These are phyloP conservation scores for Hypoxylon fragiforme DNA, from an alignment of 495 filamentous ascomycete genomes.

Conservation along the genomic window DNA sequence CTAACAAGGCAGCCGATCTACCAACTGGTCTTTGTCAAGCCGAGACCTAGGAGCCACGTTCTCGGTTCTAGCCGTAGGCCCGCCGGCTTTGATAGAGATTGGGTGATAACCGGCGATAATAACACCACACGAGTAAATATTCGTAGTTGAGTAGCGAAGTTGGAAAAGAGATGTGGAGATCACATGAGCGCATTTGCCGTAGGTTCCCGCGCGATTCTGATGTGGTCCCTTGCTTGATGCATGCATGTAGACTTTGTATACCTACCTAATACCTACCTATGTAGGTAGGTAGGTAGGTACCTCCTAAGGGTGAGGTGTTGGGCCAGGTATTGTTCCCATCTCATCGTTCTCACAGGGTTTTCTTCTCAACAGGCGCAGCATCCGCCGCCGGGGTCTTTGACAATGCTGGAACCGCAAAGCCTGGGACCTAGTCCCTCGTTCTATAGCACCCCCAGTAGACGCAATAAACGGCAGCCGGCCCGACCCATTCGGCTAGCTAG, in stretches of 20 bases:
- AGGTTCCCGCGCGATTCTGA: conserved; percentile 21
- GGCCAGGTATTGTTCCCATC: conserved; percentile 1
- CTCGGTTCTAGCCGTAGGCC: background rate
- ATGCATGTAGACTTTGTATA: conserved; percentile 19
- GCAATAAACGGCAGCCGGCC: conserved; percentile 29
- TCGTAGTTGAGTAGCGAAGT: background rate
- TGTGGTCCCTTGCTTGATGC: conserved; percentile 25
- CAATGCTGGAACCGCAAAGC: conserved; percentile 1
- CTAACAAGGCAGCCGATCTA: background rate
- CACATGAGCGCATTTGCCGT: conserved; percentile 14
- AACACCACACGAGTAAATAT: background rate
- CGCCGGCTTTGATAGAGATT: background rate
- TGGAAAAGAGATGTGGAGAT: background rate
- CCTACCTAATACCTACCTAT: conserved; percentile 8
- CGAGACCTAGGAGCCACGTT: conserved; percentile 3
- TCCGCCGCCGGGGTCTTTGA: background rate
- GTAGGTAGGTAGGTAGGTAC: too few species aligned
- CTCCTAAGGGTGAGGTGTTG: conserved; percentile 11
- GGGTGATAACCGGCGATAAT: background rate
- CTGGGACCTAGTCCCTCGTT: conserved; percentile 2
- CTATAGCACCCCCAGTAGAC: conserved; percentile 19
- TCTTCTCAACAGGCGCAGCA: background rate
- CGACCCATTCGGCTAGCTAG: conserved; percentile 28
- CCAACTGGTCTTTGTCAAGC: background rate
- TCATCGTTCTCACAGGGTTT: background rate